Base-by-base conservation (phyloP, 345 rosid genomes). In the Brassica nigra region DNA sequence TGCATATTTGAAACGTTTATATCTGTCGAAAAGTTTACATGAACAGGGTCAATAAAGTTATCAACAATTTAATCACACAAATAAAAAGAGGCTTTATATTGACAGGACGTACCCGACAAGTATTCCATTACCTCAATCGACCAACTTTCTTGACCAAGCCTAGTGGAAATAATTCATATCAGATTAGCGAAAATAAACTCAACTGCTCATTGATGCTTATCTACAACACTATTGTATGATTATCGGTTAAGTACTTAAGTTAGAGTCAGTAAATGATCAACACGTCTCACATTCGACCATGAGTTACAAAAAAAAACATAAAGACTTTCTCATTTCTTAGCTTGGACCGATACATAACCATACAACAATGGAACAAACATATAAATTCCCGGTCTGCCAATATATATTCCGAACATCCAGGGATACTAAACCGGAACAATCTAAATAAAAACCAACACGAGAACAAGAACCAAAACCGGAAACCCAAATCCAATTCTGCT, bases 401-500 rank as follows among this genome's bases (percentile, higher is more conserved):
- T 52, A 30, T 28, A 18, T 36, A 52, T 47, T 47, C n/a, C 1
- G 14, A 3, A 39, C 44, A 39, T 47, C 2, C 16, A 52, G 18
- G 20, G 18, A n/a, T 5, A 5, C 18, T 52, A 52, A 33, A 63
- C 65, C 71, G n/a, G 66, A 52, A 64, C 27, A 34, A 37, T 62
- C 78, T 86, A 86, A 74, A 83, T 73, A 63, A 86, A 75, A 67
- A 73, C 70, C 42, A 79, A 18, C 0, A 36, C 6, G 39, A 86
- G 73, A 37, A 82, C 70, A 54, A 62, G 59, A 36, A 66, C 15
- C 80, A 78, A 85, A 69, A 84, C 52, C 30, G 80, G 79, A 62
- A 85, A 29, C 47, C 81, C 85, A 4, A 85, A 31, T 8, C 80
- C 75, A 78, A 37, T 30, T 58, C 74, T 85, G 12, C 83, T 14